Evolutionary conservation across 2,329 filamentous ascomycete species (phyloP), one percentile per base, ranked within the genome.

Genomic region (Lasiodiplodia gonubiensis): DNA sequence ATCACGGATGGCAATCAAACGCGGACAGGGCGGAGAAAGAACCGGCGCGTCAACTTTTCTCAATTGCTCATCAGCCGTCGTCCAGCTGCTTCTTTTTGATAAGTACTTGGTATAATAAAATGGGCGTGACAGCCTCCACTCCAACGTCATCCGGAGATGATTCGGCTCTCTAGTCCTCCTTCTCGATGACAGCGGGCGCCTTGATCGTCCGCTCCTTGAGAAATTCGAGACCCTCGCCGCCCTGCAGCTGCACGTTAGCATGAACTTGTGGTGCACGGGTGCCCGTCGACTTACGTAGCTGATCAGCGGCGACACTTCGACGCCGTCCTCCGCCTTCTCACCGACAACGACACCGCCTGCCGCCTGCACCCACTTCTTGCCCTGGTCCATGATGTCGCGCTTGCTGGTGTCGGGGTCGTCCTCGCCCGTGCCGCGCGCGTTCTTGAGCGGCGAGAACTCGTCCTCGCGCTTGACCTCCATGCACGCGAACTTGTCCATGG

Each of bases 381-480:
- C 95, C 82, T 98, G 95, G 54, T 85, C 83, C 89, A 97, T 90
- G 77, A 98, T 96, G 78, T 98, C 93, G 71, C 84, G 85, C 82
- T 90, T 92, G 85, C 93, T 97, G 61, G 95, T 99, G 72, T 97
- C 93, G 12, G 93, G 92, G 79, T 97, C 93, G 77, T 99, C 95
- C 82, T 97, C 92, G 37, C 92, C 92, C 49, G 92, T 93, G 64
- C 70, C 78, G 70, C 85, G 86, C 12, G 88, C 88, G 77, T 99
- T 99, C 89, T 99, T 99, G 72, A 99, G 84, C 4, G 95, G 95
- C 33, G 93, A 97, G 84, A 99, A 99, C 82, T 99, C 95, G 73
- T 99, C 95, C 83, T 97, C 94, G 69, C 95, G 92, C 80, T 90
- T 92, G 64, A 99, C 95, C 82, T 99, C 95, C 83, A 98, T 90